These are phyloP conservation scores for Paraleonurus japonicus DNA, from an alignment of 257 asterid species.

Conservation along the genomic window DNA sequence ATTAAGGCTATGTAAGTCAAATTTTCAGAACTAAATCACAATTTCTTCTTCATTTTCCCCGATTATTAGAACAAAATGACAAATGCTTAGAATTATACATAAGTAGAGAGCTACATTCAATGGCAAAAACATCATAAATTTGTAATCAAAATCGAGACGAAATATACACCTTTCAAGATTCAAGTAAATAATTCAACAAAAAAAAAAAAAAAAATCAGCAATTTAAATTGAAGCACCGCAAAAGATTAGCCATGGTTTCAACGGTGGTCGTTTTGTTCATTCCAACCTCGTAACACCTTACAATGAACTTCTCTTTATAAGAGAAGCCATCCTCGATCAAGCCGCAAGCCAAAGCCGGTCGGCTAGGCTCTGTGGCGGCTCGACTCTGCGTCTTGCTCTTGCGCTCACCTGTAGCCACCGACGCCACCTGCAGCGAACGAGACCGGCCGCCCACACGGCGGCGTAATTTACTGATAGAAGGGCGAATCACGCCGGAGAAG, in stretches of 20 bases:
- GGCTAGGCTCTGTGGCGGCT: conserved; percentile 55
- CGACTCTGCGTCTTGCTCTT: conserved; percentile 42
- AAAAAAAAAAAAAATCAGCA: neutral
- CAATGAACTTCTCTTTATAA: conserved; percentile 85
- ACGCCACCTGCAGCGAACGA: conserved; percentile 26
- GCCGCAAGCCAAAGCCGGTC: conserved; percentile 84
- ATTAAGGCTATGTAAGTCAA: neutral
- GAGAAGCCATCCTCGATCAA: conserved; percentile 86
- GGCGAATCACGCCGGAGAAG: conserved; percentile 26
- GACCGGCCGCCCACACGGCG: conserved; percentile 14
- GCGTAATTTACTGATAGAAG: conserved; percentile 19
- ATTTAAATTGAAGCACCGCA: conserved; percentile 53
- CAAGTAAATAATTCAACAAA: neutral
- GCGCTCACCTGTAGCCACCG: conserved; percentile 68
- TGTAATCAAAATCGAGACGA: conserved; percentile 17
- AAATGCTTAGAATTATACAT: neutral
- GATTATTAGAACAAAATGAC: neutral
- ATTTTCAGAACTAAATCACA: neutral
- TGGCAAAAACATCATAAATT: conserved; percentile 5
- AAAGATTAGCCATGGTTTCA: conserved; percentile 89
- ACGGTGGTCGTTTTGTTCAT: conserved; percentile 90
- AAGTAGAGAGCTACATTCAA: conserved; percentile 16
- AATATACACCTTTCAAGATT: neutral
- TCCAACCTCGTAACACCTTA: conserved; percentile 93
- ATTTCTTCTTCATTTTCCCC: neutral